Conservation (phyloP, 108 stramenopile species). For the Discostella stelligeroides region DNA sequence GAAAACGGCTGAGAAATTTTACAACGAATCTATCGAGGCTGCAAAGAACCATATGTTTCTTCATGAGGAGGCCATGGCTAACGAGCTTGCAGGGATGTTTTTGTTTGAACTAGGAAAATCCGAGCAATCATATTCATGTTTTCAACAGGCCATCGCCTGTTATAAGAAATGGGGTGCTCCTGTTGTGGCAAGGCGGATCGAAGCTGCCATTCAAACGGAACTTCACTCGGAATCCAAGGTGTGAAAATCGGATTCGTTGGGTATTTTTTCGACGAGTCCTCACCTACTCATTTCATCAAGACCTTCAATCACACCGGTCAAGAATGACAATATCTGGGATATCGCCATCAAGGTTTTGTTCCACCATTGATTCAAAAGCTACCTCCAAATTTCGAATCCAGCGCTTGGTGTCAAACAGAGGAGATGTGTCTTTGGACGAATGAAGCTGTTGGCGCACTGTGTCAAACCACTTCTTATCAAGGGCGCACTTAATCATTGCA, state of each 20-base stretch:
- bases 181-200: constrained; percentile 23
- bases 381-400: constrained; percentile 60
- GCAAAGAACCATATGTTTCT: constrained; percentile 25
- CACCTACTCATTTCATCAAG: no score
- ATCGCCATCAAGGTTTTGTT: constrained; percentile 7
- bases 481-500: constrained; percentile 63
- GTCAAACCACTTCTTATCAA: constrained; percentile 43
- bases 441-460: constrained; percentile 20
- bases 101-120: constrained; percentile 5
- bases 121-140: constrained; percentile 5
- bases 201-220: constrained; percentile 5
- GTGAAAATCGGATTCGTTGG: no score
- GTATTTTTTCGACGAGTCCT: no score
- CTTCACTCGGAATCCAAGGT: constrained; percentile 4
- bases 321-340: constrained; percentile 25
- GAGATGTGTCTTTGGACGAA: constrained; percentile 13
- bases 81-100: constrained; percentile 21
- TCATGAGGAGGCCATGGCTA: constrained; percentile 11
- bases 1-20: constrained; percentile 9
- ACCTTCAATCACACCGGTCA: background rate
- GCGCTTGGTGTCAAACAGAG: constrained; percentile 55
- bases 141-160: constrained; percentile 13
- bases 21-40: constrained; percentile 19
- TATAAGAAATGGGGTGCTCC: constrained; percentile 19
- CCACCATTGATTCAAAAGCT: constrained; percentile 30